Percentiles rank a stretch among this genome's conserved stretches.
phyloP scores from a whole-genome alignment of 2,329 filamentous ascomycete genomes.

The Diaporthe citrichinensis region DNA sequence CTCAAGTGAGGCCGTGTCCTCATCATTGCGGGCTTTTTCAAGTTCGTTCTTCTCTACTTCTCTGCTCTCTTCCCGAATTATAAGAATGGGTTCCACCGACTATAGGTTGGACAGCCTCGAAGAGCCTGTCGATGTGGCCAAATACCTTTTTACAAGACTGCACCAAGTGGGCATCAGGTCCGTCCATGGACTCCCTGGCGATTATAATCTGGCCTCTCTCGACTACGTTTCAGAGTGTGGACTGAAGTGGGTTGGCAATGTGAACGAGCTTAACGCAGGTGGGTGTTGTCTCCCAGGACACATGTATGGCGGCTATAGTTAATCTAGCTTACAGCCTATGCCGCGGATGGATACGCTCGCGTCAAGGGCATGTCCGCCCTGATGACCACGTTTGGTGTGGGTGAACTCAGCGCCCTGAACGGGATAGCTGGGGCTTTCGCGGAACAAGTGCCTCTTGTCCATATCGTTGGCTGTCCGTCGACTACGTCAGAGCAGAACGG shows the following conservation, averaged over 20 bases:
- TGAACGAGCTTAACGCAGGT: slow-evolving; percentile 82
- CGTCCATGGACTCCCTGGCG: slow-evolving; percentile 78
- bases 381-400: slow-evolving; percentile 83
- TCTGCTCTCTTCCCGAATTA: background rate
- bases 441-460: slow-evolving; percentile 79
- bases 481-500: slow-evolving; percentile 62
- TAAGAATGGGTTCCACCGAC: slow-evolving; percentile 49
- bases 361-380: slow-evolving; percentile 79
- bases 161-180: slow-evolving; percentile 75
- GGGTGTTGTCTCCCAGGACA: slow-evolving; percentile 46
- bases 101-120: slow-evolving; percentile 59
- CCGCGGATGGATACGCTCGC: slow-evolving; percentile 84
- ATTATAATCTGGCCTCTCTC: slow-evolving; percentile 79
- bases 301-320: slow-evolving; percentile 37
- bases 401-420: slow-evolving; percentile 80
- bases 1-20: background rate
- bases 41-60: background rate
- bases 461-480: slow-evolving; percentile 72
- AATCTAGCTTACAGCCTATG: slow-evolving; percentile 68
- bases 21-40: background rate
- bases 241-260: slow-evolving; percentile 77
- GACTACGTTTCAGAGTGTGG: slow-evolving; percentile 74
- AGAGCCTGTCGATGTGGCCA: slow-evolving; percentile 71
- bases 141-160: slow-evolving; percentile 77
- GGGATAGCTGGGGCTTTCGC: slow-evolving; percentile 81